These are phyloP conservation scores for Aspergillus glaucus DNA, from an alignment of 2,329 filamentous ascomycete species.

Conservation along the genomic window DNA sequence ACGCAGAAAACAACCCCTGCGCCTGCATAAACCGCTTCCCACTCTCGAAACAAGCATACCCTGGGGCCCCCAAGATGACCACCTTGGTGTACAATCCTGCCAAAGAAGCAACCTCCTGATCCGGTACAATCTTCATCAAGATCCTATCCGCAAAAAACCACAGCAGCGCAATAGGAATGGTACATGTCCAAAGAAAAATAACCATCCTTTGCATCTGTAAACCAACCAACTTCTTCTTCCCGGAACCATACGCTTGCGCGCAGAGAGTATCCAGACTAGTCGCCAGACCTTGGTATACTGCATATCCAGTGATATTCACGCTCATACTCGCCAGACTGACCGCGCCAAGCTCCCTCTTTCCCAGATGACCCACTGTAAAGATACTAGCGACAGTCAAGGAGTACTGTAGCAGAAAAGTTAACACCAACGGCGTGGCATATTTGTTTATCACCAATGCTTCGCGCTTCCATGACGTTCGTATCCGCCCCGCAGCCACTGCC, in stretches of 20 bases:
- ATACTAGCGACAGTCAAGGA: constrained; percentile 77
- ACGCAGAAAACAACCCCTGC: constrained; percentile 76
- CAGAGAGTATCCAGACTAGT: constrained; percentile 90
- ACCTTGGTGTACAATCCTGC: constrained; percentile 70
- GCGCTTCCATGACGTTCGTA: constrained; percentile 85
- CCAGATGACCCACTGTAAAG: constrained; percentile 70
- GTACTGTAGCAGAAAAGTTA: constrained; percentile 74
- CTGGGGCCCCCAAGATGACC: constrained; percentile 64
- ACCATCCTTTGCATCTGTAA: constrained; percentile 77
- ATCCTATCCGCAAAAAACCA: constrained; percentile 66
- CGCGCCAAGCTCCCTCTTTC: constrained; percentile 62
- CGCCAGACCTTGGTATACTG: constrained; percentile 72
- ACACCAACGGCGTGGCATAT: constrained; percentile 64
- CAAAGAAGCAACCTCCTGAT: constrained; percentile 61
- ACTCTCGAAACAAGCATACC: constrained; percentile 68
- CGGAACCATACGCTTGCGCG: constrained; percentile 87
- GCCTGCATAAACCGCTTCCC: constrained; percentile 85
- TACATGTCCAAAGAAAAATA: constrained; percentile 66
- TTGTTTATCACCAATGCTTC: constrained; percentile 73
- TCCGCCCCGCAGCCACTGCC: constrained; percentile 71
- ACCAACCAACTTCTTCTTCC: constrained; percentile 81
- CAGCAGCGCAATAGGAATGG: constrained; percentile 63
- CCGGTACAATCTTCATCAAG: constrained; percentile 62
- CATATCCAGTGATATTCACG: constrained; percentile 70
- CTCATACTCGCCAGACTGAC: constrained; percentile 70